phyloP scores from a whole-genome alignment of 2,329 filamentous ascomycete genomes.

The Beauveria rudraprayagi region DNA sequence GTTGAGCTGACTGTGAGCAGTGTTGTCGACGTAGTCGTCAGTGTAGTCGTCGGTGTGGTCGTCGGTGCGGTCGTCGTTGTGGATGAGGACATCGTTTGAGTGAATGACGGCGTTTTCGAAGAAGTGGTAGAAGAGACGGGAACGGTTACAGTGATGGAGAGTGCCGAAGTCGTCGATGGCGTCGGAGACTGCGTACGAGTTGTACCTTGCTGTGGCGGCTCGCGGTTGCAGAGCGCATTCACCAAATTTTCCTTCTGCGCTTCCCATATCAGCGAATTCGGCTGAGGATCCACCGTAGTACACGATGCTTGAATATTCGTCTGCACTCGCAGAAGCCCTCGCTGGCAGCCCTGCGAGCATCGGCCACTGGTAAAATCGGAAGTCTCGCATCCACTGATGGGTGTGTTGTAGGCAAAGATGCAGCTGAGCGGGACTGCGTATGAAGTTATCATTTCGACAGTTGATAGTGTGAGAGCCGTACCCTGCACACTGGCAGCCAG shows the following conservation, averaged over 20 bases:
- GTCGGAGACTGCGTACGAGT: background rate
- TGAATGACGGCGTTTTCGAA: background rate
- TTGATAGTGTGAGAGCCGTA: constrained; percentile 25
- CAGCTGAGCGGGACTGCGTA: constrained; percentile 30
- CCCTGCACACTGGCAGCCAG: background rate
- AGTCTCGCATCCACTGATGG: constrained; percentile 28
- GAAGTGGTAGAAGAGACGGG: background rate
- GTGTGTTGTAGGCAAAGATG: constrained; percentile 33
- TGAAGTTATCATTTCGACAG: constrained; percentile 33
- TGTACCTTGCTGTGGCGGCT: background rate
- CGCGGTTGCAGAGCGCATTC: constrained; percentile 24
- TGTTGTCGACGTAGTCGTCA: background rate
- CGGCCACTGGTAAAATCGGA: constrained; percentile 28
- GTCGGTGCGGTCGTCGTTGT: background rate
- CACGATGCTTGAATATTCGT: constrained; percentile 23
- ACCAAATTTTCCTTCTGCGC: constrained; percentile 30
- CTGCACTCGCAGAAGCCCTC: constrained; percentile 21
- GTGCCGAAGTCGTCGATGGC: background rate
- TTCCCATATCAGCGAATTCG: constrained; percentile 28
- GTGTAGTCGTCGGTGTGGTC: background rate
- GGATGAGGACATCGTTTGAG: background rate
- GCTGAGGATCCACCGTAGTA: constrained; percentile 16
- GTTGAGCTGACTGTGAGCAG: background rate
- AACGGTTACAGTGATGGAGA: background rate
- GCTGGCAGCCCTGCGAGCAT: constrained; percentile 32